These are phyloP conservation scores for Lepidium didymum DNA, from an alignment of 345 rosid genomes.

Conservation along the genomic window DNA sequence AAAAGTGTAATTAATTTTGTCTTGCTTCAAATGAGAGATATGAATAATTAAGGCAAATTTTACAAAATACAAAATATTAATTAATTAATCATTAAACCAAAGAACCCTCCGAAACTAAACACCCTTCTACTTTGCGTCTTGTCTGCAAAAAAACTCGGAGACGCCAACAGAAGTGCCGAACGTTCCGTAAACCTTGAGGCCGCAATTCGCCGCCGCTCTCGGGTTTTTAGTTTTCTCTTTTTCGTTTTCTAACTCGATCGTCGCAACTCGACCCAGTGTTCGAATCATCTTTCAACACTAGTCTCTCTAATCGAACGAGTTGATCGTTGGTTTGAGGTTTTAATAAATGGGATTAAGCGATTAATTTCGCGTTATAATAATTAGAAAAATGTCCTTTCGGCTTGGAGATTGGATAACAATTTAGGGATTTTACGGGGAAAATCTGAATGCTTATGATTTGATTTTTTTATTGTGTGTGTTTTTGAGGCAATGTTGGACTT, in stretches of 20 bases:
- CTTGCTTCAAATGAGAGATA: not conserved
- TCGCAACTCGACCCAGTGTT: constrained; percentile 11
- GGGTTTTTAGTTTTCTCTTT: not conserved
- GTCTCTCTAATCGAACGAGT: not conserved
- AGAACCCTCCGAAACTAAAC: constrained; percentile 24
- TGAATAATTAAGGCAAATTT: not conserved
- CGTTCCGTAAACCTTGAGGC: constrained; percentile 19
- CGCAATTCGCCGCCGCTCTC: constrained; percentile 10
- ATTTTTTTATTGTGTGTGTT: not conserved
- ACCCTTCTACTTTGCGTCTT: constrained; percentile 24
- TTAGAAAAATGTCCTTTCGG: not conserved
- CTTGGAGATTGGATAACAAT: not conserved
- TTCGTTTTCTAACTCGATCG: not conserved
- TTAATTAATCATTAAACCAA: constrained; percentile 11
- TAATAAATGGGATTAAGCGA: constrained; percentile 6
- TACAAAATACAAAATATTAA: not conserved
- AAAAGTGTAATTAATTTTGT: not conserved
- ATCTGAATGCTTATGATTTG: not conserved
- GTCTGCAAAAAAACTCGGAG: constrained; percentile 26
- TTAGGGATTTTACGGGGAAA: not conserved
- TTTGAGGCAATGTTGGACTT: constrained; percentile 54
- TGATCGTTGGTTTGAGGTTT: constrained; percentile 20
- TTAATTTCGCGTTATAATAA: not conserved
- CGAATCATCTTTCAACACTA: not conserved
- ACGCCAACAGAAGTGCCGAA: constrained; percentile 16